A percentile compares a stretch with the other conserved stretches of the same genome.
Evolutionary conservation across 805 yeast genomes (phyloP).

Genomic region (Ogataea populi-albae): DNA sequence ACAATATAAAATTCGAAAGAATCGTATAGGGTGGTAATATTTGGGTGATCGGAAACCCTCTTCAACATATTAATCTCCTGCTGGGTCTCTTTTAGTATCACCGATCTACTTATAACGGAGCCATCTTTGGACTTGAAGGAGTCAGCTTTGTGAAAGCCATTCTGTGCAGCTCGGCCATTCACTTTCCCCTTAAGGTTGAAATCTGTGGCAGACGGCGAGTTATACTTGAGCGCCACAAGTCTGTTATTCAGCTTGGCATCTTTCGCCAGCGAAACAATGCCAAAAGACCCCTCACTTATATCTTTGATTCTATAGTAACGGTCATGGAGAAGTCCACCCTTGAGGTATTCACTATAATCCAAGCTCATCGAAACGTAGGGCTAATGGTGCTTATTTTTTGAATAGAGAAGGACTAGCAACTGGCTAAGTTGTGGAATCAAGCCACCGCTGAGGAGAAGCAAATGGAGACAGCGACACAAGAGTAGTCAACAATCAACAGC

Average conservation of each 20-base stretch:
- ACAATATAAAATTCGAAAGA: constrained; percentile 51
- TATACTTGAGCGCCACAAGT: constrained; percentile 83
- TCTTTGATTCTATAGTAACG: constrained; percentile 68
- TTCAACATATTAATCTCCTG: constrained; percentile 67
- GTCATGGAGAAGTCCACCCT: constrained; percentile 49
- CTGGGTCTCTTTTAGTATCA: constrained; percentile 54
- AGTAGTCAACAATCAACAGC: too few species aligned
- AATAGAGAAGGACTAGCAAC: too few species aligned
- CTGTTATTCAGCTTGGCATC: constrained; percentile 48
- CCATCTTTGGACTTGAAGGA: constrained; percentile 13
- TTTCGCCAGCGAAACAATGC: constrained; percentile 83
- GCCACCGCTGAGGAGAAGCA: too few species aligned
- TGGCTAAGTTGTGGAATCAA: too few species aligned
- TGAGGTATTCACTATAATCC: constrained; percentile 28
- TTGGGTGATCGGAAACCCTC: constrained; percentile 54
- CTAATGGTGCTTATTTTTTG: too few species aligned
- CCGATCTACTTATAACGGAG: constrained; percentile 28
- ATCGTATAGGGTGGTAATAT: constrained; percentile 46
- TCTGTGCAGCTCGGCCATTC: neutral
- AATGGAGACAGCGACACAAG: too few species aligned
- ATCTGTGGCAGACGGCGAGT: constrained; percentile 55
- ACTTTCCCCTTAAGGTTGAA: constrained; percentile 21
- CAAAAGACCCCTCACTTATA: constrained; percentile 91
- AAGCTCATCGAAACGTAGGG: constrained; percentile 28
- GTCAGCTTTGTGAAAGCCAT: too few species aligned